Conservation (phyloP, 148 eudicot genomes). For the Limonium bicolor region DNA sequence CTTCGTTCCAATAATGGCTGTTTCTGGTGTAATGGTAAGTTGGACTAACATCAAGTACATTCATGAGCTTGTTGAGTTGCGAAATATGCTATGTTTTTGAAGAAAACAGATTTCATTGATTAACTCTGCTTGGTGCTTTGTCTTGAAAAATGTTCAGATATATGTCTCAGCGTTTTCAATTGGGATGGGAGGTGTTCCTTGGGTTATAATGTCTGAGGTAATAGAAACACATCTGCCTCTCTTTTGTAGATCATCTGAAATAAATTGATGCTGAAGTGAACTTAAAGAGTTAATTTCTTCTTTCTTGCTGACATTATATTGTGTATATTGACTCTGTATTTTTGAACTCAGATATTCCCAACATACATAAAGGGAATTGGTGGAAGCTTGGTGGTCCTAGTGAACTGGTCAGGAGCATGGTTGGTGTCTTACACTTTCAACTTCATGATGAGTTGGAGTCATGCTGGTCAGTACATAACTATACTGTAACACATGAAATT, state of each 20-base stretch:
- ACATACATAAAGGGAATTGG: neutral
- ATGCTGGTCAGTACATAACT: neutral
- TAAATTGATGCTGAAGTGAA: no score
- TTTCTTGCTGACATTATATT: neutral
- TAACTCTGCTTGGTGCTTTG: neutral
- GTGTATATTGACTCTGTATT: no score
- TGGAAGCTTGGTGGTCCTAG: neutral
- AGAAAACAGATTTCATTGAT: neutral
- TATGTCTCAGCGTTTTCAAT: constrained; percentile 35
- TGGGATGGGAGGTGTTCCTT: constrained; percentile 83
- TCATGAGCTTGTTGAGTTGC: no score
- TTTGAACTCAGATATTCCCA: neutral
- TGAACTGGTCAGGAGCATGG: neutral
- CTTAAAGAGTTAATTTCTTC: no score
- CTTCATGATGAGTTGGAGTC: constrained; percentile 1
- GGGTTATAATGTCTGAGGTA: constrained; percentile 97
- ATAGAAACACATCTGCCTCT: neutral
- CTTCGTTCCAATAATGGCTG: constrained; percentile 45
- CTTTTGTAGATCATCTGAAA: neutral
- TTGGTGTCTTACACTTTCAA: neutral
- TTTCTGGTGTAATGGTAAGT: constrained; percentile 65
- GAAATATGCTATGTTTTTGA: neutral
- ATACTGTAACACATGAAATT: neutral
- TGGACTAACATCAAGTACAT: no score
- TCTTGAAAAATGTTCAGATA: neutral